Evolutionary conservation across 805 yeast species (phyloP), one percentile per base, ranked within the genome.

Genomic region (Pichia eremophila): DNA sequence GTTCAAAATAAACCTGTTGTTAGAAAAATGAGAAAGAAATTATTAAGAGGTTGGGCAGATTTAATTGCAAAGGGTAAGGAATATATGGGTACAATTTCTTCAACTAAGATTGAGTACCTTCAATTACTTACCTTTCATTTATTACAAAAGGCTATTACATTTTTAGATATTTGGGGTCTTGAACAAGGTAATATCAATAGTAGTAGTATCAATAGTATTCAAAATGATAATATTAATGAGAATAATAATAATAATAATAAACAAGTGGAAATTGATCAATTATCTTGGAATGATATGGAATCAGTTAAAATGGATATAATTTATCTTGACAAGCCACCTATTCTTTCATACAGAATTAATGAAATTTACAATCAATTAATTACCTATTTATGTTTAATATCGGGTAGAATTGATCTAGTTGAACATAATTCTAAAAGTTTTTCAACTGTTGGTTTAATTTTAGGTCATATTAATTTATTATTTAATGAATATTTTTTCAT

Each of bases 11-110:
- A 77, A 44, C 81, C 86, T 2, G 61, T 74, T 4, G 77, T 85
- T 15, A 69, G 86, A 47, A 78, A 74, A 52, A 70, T 79, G 46
- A 72, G 95, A 54, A 85, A 85, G 61, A 72, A 79, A 37, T 64
- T 85, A 47, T 70, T 85, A 32, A 83, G 90, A 2, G 90, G 83
- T 59, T 85, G 95, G 95, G 84, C 85, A 53, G 80, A 79, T 45
- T 67, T 85, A 39, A 81, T 84, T 80, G 73, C 79, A 37, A 83
- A 82, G 57, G 90, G 91, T 1, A 84, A 82, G 52, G 85, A 83
- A 38, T 83, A 77, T 57, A 78, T 81, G 58, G 79, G 83, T 40
- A 81, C 89, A 0, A 69, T 79, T 28, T 77, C 74, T 45, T 66
- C 68, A 27, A 69, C 71, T 35, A 81, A 82, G 54, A 72, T 85